Base-by-base conservation (phyloP, 169 alveolate species). In the Cryptosporidium sp. region DNA sequence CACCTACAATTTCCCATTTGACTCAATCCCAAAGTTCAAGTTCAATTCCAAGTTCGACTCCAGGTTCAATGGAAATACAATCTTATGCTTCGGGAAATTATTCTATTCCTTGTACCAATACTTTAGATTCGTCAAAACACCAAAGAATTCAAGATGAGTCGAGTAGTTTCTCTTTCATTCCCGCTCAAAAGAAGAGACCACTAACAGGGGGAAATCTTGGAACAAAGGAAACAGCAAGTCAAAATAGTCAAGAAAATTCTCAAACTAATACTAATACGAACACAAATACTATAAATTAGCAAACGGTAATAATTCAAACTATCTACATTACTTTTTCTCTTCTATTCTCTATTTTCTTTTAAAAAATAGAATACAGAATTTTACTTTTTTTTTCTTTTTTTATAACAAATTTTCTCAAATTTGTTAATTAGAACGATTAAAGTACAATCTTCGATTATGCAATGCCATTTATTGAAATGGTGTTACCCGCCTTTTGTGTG, bases 151-250 rank as follows among this genome's bases (percentile, higher is more conserved):
- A 26, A 23, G 71, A 65, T 3, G 50, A 65, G 1, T 65, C 29
- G 6, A 51, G 1, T 7, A 29, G 50, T 0, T 9, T 14, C 18
- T 33, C 71, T 7, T 55, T 7, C 67, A 3, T 55, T n/a, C 67
- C 67, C 21, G 41, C 50, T 3, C 71, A 31, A 7, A 65, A 65
- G 43, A 65, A 65, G 71, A 31, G 71, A 31, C 71, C 71, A 31
- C 16, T n/a, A 0, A 14, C 33, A 8, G 52, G 33, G 48, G 71
- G n/a, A 31, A 9, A 21, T 21, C 1, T 23, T 0, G 50, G 31
- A n/a, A 0, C n/a, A 1, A 65, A 33, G 0, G 71, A 65, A 26
- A 65, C 51, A 21, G 29, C 29, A 9, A 26, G 16, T 2, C 6
- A n/a, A 23, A 55, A 10, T 21, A 9, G 3, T 21, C 29, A 26